Percentiles rank a stretch among this genome's conserved stretches.
These are phyloP conservation scores for Besnoitia besnoiti DNA, from an alignment of 169 alveolate species.

Conservation along the genomic window DNA sequence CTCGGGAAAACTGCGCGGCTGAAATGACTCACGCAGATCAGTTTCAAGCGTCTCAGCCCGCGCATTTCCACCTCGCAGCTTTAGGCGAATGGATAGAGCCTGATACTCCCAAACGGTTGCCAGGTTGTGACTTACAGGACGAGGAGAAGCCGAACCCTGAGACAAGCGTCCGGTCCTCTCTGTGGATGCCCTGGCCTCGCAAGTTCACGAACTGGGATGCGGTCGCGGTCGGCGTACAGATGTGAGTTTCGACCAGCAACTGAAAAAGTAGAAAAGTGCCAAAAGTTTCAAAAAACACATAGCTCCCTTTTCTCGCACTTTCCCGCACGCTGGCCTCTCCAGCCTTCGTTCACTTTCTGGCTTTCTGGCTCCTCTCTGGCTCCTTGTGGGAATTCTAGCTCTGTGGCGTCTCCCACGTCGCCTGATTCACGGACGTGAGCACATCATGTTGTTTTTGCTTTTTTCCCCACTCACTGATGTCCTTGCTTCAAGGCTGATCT, in stretches of 20 bases:
- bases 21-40: too few species aligned
- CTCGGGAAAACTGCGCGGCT: too few species aligned
- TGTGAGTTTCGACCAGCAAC: neutral
- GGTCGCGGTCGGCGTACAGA: neutral
- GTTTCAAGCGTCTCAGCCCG: too few species aligned
- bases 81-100: too few species aligned
- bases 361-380: neutral
- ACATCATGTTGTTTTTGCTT: too few species aligned
- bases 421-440: neutral
- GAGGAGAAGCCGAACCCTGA: slow-evolving; percentile 24
- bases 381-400: neutral
- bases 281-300: neutral
- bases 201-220: neutral
- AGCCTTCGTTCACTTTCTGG: neutral
- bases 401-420: neutral
- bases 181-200: slow-evolving; percentile 18
- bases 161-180: neutral
- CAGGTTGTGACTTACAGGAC: slow-evolving; percentile 19
- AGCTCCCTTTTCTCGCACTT: too few species aligned
- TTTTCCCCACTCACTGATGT: too few species aligned
- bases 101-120: too few species aligned
- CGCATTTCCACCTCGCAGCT: too few species aligned
- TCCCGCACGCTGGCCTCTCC: neutral
- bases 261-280: neutral
- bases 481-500: too few species aligned